Percentiles rank a stretch among this genome's conserved stretches.
Evolutionary conservation across 75 land plant species (phyloP).

Genomic region (Pinus tabuliformis): DNA sequence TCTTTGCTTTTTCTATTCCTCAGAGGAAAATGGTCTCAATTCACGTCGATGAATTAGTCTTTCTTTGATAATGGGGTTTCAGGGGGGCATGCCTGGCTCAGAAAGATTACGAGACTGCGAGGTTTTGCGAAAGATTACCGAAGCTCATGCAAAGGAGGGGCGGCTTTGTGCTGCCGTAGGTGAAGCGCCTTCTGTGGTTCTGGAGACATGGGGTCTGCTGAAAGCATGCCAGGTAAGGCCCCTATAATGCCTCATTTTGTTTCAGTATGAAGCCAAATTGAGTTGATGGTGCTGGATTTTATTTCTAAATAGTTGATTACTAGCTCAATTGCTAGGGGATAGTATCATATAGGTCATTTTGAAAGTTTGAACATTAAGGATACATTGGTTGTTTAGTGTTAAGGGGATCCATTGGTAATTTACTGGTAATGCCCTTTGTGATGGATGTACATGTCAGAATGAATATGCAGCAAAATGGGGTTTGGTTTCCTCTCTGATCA

Average conservation of each 20-base stretch:
- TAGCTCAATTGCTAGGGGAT: background rate
- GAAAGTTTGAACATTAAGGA: background rate
- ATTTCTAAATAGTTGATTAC: background rate
- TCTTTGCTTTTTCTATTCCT: too few relatives aligned
- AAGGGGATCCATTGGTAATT: too few relatives aligned
- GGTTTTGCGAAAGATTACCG: conserved; percentile 17
- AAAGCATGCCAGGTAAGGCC: conserved; percentile 19
- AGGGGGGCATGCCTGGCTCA: conserved; percentile 56
- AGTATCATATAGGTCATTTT: background rate
- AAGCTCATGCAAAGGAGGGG: conserved; percentile 22
- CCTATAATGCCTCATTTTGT: background rate
- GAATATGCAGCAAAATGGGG: too few relatives aligned
- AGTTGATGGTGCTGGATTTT: background rate
- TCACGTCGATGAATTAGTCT: background rate
- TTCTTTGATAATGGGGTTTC: background rate
- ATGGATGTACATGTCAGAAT: too few relatives aligned
- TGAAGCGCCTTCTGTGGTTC: conserved; percentile 45
- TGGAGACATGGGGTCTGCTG: conserved; percentile 20
- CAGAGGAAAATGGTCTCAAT: too few relatives aligned
- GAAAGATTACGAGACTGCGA: conserved; percentile 21
- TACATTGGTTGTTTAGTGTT: background rate
- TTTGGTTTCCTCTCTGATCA: too few relatives aligned
- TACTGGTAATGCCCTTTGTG: too few relatives aligned
- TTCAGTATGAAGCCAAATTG: background rate
- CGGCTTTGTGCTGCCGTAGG: conserved; percentile 32